Base-by-base conservation (phyloP, 2,329 filamentous ascomycete genomes). In the Bipolaris oryzae region DNA sequence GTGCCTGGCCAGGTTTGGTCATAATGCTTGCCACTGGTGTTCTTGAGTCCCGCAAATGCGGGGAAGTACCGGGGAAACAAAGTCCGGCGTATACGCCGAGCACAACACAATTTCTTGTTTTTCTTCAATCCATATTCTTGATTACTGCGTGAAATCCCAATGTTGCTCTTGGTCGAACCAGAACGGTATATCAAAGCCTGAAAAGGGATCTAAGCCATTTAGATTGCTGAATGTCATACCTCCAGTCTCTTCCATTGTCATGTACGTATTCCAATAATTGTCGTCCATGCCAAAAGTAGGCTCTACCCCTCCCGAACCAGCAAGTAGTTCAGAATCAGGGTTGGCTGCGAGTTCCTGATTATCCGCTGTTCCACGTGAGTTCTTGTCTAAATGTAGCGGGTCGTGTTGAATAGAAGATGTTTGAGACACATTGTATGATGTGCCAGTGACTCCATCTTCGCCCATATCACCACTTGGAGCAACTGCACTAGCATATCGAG, bases 101-200 rank as follows among this genome's bases (percentile, higher is more conserved):
- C 28, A 31, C 10, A 4, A 31, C 28, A 11, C n/a, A n/a, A n/a
- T n/a, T n/a, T n/a, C n/a, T 13, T 31, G 28, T 7, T 31, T n/a
- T n/a, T n/a, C n/a, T n/a, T n/a, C n/a, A n/a, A n/a, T n/a, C n/a
- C n/a, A n/a, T n/a, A n/a, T 15, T 11, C 33, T 34, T 51, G 57
- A 44, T 25, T 60, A 58, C 34, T 64, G 63, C 20, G 66, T 33
- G 38, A 69, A 66, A 11, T 68, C 59, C 53, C 60, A 66, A 50
- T 74, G 67, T 49, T 74, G 69, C 52, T 74, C 72, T 47, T 75
- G 69, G 5, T 72, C 72, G 34, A 74, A 63, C 72, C 72, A 74
- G 44, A 75, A 74, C 0, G 73, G 72, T 28, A 75, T 75, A 43
- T 75, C 73, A 37, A 74, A 75, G 4, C 71, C 71, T 21, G 71